Evolutionary conservation across 2,329 filamentous ascomycete genomes (phyloP), one percentile per base, ranked within the genome.

Genomic region (Capronia americana): DNA sequence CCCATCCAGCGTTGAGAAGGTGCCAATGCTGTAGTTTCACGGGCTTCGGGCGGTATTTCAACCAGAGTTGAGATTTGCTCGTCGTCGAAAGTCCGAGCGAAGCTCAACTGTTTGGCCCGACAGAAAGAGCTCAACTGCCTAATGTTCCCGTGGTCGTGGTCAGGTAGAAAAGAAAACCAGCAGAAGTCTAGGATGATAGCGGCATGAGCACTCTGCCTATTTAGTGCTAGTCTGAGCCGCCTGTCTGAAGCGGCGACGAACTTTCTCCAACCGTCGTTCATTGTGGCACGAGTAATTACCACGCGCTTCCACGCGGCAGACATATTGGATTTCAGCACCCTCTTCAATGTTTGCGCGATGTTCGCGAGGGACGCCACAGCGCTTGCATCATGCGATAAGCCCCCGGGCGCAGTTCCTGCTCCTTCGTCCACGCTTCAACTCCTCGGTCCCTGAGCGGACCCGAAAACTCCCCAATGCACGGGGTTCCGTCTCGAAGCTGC

Each of bases 271-370:
- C 8, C 38, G 26, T 34, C 1, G 7, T 14, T 59, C 23, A 20
- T 38, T 11, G 8, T 11, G 8, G 8, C 3, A 11, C 8, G 30
- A 11, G 8, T 32, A 32, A 34, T 34, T 12, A n/a, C 50, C 41
- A 32, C 11, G 34, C 32, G 8, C 7, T 23, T 23, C 10, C 10
- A 20, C 17, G 6, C 12, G 14, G 17, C 41, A 30, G 5, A 26
- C 20, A 53, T 5, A 20, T 64, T 41, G 32, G 58, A 17, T 44
- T 4, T 17, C 14, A 46, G 57, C 54, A 24, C 41, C 41, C 26
- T 46, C 30, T 59, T 65, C 62, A 41, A 68, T 68, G 66, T 63
- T 68, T 44, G 66, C 63, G 60, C 53, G 63, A 59, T 68, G 66
- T 62, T 60, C 58, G 32, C 32, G 24, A 34, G 28, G 55, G 46